Conservation (phyloP, 2,329 filamentous ascomycete genomes). For the Scytalidium sp. region DNA sequence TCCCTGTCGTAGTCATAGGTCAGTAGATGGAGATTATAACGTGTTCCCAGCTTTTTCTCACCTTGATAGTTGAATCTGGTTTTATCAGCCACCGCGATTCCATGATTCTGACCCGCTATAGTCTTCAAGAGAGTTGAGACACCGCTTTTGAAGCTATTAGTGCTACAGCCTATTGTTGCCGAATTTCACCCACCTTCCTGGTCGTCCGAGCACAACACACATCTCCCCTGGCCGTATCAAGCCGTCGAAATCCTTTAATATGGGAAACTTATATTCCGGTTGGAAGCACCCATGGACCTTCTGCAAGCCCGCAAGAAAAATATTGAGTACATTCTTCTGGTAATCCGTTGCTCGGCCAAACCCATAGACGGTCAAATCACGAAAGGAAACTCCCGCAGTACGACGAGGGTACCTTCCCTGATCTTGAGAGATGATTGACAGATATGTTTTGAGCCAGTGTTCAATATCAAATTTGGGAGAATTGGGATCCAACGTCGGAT, state of each 20-base stretch:
- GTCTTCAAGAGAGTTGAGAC: conserved; percentile 62
- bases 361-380: conserved; percentile 18
- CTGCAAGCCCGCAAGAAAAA: conserved; percentile 39
- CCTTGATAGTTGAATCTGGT: conserved; percentile 61
- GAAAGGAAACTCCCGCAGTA: conserved; percentile 18
- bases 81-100: conserved; percentile 45
- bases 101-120: conserved; percentile 48
- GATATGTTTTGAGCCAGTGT: conserved; percentile 6
- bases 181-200: conserved; percentile 38
- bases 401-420: conserved; percentile 32
- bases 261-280: conserved; percentile 46
- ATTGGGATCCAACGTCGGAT: conserved; percentile 45
- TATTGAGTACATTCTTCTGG: conserved; percentile 24
- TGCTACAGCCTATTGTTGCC: neutral
- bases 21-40: conserved; percentile 9
- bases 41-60: conserved; percentile 12
- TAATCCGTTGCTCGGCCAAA: conserved; percentile 22
- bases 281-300: conserved; percentile 51
- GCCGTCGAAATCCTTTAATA: conserved; percentile 60
- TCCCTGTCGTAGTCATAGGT: neutral
- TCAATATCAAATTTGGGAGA: conserved; percentile 5
- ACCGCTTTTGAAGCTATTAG: conserved; percentile 53
- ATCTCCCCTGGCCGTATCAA: conserved; percentile 56
- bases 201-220: conserved; percentile 62
- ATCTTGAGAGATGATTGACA: conserved; percentile 40